These are phyloP conservation scores for Penicillium ucsense DNA, from an alignment of 495 filamentous ascomycete genomes.

Conservation along the genomic window DNA sequence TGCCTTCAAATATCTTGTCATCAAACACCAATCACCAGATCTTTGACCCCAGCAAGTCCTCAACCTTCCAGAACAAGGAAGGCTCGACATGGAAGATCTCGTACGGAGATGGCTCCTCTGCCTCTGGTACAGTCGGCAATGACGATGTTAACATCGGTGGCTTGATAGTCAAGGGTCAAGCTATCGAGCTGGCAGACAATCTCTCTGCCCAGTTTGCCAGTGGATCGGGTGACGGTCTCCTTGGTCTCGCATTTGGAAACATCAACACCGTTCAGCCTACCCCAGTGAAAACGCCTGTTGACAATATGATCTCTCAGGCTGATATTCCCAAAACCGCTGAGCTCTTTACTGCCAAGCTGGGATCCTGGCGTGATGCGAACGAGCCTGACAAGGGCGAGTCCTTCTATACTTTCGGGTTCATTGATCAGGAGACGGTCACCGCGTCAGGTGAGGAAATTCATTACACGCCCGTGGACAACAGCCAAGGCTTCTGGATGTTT, in stretches of 20 bases:
- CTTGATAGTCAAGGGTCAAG: constrained; percentile 57
- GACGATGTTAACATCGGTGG: constrained; percentile 60
- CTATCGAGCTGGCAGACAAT: constrained; percentile 58
- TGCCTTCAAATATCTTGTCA: constrained; percentile 31
- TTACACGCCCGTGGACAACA: constrained; percentile 60
- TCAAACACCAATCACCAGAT: constrained; percentile 34
- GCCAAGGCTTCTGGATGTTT: constrained; percentile 67
- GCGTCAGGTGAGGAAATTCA: constrained; percentile 44
- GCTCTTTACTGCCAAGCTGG: constrained; percentile 69
- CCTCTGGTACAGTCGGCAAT: constrained; percentile 62
- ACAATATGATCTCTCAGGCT: constrained; percentile 63
- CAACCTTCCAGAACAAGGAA: constrained; percentile 44
- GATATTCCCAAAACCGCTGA: constrained; percentile 52
- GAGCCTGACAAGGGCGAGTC: constrained; percentile 47
- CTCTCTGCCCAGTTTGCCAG: constrained; percentile 52
- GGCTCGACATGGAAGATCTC: constrained; percentile 57
- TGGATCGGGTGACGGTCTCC: constrained; percentile 57
- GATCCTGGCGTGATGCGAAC: constrained; percentile 48
- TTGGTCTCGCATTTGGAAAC: constrained; percentile 59
- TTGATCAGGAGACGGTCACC: constrained; percentile 55
- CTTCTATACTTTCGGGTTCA: constrained; percentile 75
- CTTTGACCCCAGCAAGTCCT: constrained; percentile 50
- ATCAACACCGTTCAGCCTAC: constrained; percentile 60
- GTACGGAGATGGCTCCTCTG: constrained; percentile 64
- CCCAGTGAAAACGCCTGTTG: constrained; percentile 57